Base-by-base conservation (phyloP, 306 rosid species). In the Sechiopsis laciniata region DNA sequence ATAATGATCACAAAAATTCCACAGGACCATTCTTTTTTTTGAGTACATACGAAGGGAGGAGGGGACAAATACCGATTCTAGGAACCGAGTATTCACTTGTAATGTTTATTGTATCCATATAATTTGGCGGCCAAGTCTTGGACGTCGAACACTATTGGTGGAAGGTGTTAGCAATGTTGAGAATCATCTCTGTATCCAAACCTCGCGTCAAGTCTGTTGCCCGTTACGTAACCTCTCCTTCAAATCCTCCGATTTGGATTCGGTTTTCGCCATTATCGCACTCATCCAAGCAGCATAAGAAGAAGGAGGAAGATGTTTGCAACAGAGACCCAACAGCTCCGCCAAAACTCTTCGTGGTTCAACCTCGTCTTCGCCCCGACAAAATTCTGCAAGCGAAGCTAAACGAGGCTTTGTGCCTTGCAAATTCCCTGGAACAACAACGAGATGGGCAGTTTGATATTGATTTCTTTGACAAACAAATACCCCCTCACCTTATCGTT, bases 361-460 rank as follows among this genome's bases (percentile, higher is more conserved):
- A 94, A 73, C 99, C 99, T 0, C 91, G 91, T 26, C 87, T 91
- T 48, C 95, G 96, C 1, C 87, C 95, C 5, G 87, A 88, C 21
- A 67, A 82, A 24, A 54, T 74, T 37, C 71, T 94, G 79, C 91
- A 85, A 77, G 90, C 91, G 1, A 94, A 94, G 87, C 96, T 94
- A 72, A 88, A 87, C 72, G 99, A 94, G 89, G 99, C 96, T 72
- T 79, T 94, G 11, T 91, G 95, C 63, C 96, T 94, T 21, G 92
- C 99, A 0, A 91, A 87, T 72, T 94, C 99, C 0, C 90, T 89
- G 6, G 97, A 89, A 77, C 92, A 91, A 26, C 97, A 90, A 76
- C 86, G 99, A 16, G 88, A 89, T 75, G 97, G 95, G 0, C 78
- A 58, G 67, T 89, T 91, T 37, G 76, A 75, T 32, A 80, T 75